phyloP scores from a whole-genome alignment of 345 rosid species.

The Aquilaria malaccensis region DNA sequence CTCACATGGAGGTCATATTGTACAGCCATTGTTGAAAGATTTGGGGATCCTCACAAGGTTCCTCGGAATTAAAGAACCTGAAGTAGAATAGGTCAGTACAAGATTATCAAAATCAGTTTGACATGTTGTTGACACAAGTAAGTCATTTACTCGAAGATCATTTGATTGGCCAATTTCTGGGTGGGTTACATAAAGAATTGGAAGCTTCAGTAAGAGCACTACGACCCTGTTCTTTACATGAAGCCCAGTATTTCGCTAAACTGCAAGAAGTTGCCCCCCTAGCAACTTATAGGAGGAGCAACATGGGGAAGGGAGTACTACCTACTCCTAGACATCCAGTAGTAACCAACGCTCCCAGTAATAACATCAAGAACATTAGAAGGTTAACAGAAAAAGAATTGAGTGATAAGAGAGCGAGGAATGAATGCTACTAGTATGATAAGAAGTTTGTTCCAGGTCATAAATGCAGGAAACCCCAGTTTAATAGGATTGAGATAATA shows the following conservation, averaged over 20 bases:
- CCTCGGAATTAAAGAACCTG: background rate
- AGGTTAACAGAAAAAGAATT: background rate
- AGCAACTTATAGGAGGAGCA: too few species aligned
- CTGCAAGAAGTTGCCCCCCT: too few species aligned
- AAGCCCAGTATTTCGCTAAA: too few species aligned
- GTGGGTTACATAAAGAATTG: too few species aligned
- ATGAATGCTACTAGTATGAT: background rate
- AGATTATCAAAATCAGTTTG: background rate
- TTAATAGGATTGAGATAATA: background rate
- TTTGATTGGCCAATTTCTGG: too few species aligned
- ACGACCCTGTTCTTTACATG: too few species aligned
- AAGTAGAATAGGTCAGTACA: background rate
- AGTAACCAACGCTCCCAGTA: background rate
- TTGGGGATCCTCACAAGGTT: background rate
- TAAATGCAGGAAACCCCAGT: background rate
- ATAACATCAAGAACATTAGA: background rate
- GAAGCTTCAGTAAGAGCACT: too few species aligned
- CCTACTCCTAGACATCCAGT: background rate
- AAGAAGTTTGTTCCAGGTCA: background rate
- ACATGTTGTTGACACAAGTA: background rate
- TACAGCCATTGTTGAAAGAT: too few species aligned
- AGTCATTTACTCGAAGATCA: too few species aligned
- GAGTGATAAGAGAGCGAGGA: background rate
- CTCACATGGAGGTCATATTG: too few species aligned
- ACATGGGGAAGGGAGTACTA: background rate